Evolutionary conservation across 2,329 filamentous ascomycete species (phyloP).

Genomic region (Talaromyces sp.): DNA sequence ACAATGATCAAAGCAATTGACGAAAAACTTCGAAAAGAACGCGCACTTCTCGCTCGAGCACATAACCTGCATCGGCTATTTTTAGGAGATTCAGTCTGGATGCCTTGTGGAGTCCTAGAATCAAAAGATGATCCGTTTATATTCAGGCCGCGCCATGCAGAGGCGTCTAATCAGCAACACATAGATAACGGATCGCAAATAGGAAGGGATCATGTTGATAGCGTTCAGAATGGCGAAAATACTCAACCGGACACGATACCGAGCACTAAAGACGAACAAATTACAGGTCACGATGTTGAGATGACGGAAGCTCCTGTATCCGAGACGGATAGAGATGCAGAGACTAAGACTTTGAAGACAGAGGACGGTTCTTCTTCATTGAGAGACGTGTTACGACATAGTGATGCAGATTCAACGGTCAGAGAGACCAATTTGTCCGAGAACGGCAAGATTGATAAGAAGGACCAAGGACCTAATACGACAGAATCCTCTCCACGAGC

Average conservation of each 20-base stretch:
- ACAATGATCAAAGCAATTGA: constrained; percentile 54
- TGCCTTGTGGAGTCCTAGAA: constrained; percentile 51
- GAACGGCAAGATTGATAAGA: neutral
- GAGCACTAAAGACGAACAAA: constrained; percentile 10
- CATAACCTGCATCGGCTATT: constrained; percentile 56
- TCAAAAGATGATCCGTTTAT: constrained; percentile 46
- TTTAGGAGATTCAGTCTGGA: constrained; percentile 57
- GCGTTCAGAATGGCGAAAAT: neutral
- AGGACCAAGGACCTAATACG: neutral
- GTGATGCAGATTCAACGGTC: constrained; percentile 15
- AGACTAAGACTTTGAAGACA: constrained; percentile 26
- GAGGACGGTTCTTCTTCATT: constrained; percentile 33
- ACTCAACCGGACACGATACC: constrained; percentile 12
- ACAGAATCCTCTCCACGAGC: neutral
- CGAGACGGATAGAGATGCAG: constrained; percentile 12
- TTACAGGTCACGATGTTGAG: constrained; percentile 26
- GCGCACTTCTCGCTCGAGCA: constrained; percentile 51
- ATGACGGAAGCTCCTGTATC: constrained; percentile 28
- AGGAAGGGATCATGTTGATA: neutral
- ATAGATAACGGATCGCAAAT: neutral
- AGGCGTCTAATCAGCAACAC: constrained; percentile 13
- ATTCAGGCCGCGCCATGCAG: constrained; percentile 35
- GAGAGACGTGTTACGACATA: constrained; percentile 30
- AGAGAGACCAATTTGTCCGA: constrained; percentile 10
- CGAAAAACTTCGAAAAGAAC: constrained; percentile 54